Conservation (phyloP, 2,329 filamentous ascomycete species). For the Pestalotiopsis sp. region DNA sequence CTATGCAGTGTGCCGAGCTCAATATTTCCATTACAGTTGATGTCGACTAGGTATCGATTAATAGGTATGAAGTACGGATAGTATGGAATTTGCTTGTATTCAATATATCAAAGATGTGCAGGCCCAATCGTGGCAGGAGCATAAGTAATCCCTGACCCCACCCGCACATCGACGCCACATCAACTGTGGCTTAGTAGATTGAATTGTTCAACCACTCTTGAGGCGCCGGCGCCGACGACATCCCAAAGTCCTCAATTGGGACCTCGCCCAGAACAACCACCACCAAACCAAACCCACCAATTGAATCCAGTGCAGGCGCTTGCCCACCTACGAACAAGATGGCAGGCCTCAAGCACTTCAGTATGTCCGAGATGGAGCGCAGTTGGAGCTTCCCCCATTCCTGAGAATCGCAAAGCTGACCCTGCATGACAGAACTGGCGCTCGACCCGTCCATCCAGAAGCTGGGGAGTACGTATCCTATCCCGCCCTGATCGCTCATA, state of each 20-base stretch:
- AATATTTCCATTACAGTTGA: no score
- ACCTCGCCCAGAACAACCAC: constrained; percentile 7
- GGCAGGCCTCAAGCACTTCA: constrained; percentile 46
- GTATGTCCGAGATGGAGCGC: constrained; percentile 29
- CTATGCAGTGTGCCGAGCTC: no score
- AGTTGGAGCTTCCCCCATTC: constrained; percentile 13
- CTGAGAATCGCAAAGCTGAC: constrained; percentile 27
- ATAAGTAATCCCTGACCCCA: not conserved
- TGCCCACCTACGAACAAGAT: constrained; percentile 36
- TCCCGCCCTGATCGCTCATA: not conserved
- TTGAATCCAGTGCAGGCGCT: constrained; percentile 20
- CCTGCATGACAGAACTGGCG: constrained; percentile 39
- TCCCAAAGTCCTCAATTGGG: constrained; percentile 5
- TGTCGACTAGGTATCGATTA: no score
- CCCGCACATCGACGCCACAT: not conserved
- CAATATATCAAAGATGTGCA: not conserved
- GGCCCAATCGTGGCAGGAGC: not conserved
- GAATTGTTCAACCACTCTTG: not conserved
- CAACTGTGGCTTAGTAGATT: not conserved
- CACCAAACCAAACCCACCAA: constrained; percentile 11
- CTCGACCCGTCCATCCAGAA: constrained; percentile 51
- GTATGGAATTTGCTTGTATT: no score
- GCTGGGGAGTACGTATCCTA: constrained; percentile 43
- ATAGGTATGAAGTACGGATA: no score
- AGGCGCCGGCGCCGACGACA: constrained; percentile 9